Evolutionary conservation across 441 rosid species (phyloP), one percentile per base, ranked within the genome.

Genomic region (Pelargonium myrrhifolium): DNA sequence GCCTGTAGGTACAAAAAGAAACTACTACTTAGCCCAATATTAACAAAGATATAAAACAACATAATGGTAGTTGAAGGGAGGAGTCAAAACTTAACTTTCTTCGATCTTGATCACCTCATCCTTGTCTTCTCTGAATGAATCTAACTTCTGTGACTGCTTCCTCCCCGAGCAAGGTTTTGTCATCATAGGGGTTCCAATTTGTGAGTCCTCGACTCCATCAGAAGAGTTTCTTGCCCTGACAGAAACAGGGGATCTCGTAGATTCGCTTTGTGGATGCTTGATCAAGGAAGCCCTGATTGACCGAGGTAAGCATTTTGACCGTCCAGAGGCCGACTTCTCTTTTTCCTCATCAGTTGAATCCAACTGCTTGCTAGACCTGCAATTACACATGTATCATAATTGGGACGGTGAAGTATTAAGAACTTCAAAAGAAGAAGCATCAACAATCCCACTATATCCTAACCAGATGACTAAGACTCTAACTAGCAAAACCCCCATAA

Each of bases 41-140:
- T 35, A 69, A 37, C 62, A 17, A 17, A 28, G 60, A 76, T 17
- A 66, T 45, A 8, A 14, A 15, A 40, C 3, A 40, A 2, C 24
- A 4, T 2, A 3, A 40, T 24, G 37, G 11, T 9, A 5, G 49
- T 17, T 62, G 28, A 1, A 12, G 66, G 59, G 37, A 68, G 76
- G 76, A 76, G 74, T 83, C 65, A 35, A 80, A 69, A 78, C 89
- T 86, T 81, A 91, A 86, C 99, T 91, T 93, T 93, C 97, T 70
- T 91, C 99, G 2, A 89, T 88, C 78, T 86, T 83, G 74, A 86
- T 85, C 85, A 88, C 89, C 18, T 79, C 83, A 75, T 89, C 90
- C 10, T 78, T 70, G 7, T 80, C 87, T 79, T 87, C 93, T 74
- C 79, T 77, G 71, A 79, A 79, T 6, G 92, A 93, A 67, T 84